These are phyloP conservation scores for Boletus reticulatus DNA, from an alignment of 768 basidiomycete genomes.

Conservation along the genomic window DNA sequence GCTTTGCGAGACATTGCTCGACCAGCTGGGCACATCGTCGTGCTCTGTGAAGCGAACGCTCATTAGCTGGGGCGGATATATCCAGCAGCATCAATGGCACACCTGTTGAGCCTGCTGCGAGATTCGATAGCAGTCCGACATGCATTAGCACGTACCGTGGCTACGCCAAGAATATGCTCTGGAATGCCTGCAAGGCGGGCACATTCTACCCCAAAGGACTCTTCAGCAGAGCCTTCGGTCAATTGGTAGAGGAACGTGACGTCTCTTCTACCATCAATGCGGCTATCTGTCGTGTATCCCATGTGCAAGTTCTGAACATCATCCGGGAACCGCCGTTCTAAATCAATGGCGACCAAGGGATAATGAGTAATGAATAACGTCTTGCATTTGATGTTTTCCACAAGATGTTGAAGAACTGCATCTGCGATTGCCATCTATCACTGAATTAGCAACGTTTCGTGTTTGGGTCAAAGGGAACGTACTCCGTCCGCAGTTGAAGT, in stretches of 20 bases:
- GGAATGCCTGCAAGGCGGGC: slow-evolving; percentile 85
- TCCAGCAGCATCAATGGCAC: neutral
- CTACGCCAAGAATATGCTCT: slow-evolving; percentile 60
- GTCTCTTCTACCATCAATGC: slow-evolving; percentile 70
- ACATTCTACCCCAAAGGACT: slow-evolving; percentile 92
- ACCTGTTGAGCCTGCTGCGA: slow-evolving; percentile 53
- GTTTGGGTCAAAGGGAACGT: slow-evolving; percentile 15
- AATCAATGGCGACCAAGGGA: slow-evolving; percentile 71
- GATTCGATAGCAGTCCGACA: slow-evolving; percentile 55
- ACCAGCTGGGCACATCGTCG: slow-evolving; percentile 29
- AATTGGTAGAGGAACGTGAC: slow-evolving; percentile 88
- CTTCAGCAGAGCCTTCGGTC: slow-evolving; percentile 67
- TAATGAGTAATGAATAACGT: slow-evolving; percentile 96
- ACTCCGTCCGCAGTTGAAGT: slow-evolving; percentile 92
- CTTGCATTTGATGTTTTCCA: slow-evolving; percentile 56
- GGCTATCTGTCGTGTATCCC: slow-evolving; percentile 69
- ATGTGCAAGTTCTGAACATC: slow-evolving; percentile 82
- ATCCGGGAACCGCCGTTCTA: slow-evolving; percentile 56
- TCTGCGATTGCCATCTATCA: slow-evolving; percentile 81
- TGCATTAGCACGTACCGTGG: slow-evolving; percentile 50
- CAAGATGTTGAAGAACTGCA: slow-evolving; percentile 73
- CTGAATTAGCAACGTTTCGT: slow-evolving; percentile 1
- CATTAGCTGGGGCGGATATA: neutral
- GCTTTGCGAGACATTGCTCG: slow-evolving; percentile 23
- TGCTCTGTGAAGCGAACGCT: slow-evolving; percentile 14